These are phyloP conservation scores for Euphorbia celastroides DNA, from an alignment of 441 rosid genomes.

Conservation along the genomic window DNA sequence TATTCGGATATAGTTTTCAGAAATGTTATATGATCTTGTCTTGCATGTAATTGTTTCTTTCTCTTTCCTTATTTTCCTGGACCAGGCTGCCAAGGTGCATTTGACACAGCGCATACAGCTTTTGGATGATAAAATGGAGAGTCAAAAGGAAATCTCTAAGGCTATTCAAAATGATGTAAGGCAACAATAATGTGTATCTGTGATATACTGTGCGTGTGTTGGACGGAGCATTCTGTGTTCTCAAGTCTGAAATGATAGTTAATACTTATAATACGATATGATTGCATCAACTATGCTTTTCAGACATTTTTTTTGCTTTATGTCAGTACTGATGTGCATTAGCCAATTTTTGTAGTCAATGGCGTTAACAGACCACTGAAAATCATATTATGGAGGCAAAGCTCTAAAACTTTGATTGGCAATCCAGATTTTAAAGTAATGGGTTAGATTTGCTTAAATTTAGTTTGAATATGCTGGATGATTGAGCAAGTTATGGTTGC, in stretches of 20 bases:
- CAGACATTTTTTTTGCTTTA: neutral
- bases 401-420: slow-evolving; percentile 1
- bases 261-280: no score
- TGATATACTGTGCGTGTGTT: neutral
- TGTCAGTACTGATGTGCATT: neutral
- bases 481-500: neutral
- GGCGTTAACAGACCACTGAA: neutral
- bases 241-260: neutral
- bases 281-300: neutral
- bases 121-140: slow-evolving; percentile 80
- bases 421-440: neutral
- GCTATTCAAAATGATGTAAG: slow-evolving; percentile 69
- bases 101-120: slow-evolving; percentile 69
- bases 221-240: neutral
- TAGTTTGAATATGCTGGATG: neutral
- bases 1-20: neutral
- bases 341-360: neutral
- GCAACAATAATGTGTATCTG: neutral
- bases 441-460: neutral
- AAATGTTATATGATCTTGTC: neutral
- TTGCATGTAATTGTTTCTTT: slow-evolving; percentile 1
- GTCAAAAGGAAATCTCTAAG: slow-evolving; percentile 68
- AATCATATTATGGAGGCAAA: neutral
- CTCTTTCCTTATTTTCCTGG: slow-evolving; percentile 13
- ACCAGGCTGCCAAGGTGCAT: slow-evolving; percentile 81